Base-by-base conservation (phyloP, 176 grass and related monocot genomes). In the Hsuehochloa calcarea region DNA sequence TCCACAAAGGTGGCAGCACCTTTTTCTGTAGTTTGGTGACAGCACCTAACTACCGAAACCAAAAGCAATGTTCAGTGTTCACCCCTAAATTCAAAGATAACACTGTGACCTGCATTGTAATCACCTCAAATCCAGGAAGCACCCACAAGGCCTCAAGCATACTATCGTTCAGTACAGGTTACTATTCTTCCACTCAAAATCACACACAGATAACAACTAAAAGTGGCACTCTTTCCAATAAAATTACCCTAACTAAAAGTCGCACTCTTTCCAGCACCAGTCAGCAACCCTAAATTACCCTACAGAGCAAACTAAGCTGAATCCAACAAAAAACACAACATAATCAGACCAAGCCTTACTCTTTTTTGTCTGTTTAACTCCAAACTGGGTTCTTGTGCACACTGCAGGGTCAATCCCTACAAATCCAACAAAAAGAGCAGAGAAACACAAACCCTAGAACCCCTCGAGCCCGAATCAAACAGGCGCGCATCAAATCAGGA, bases 401-500 rank as follows among this genome's bases (percentile, higher is more conserved):
- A 61, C 68, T 46, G 20, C 43, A 23, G 11, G 11, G n/a, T 7
- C 51, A 61, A 43, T 29, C 16, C 27, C 25, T 8, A 34, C 10
- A 61, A 68, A 15, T 68, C 61, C 41, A 41, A 55, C n/a, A 52
- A 66, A 17, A 17, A 41, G 4, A 56, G 45, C 25, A 75, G 10
- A 20, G 34, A 9, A 25, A 13, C n/a, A 31, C 22, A 51, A 50
- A 84, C 70, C 71, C 71, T 84, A 74, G 70, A 74, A 63, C 27
- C 17, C 4, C 65, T 69, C 55, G 80, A 70, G 26, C n/a, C 49
- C 50, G 25, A 56, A 85, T 67, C 71, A 67, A 15, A 38, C 44
- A 76, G 29, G 56, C 41, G 23, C 31, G 45, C 45, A 19, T 65
- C 59, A 75, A 84, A 66, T 66, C 82, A 84, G 37, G 68, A 64